phyloP scores from a whole-genome alignment of 306 rosid genomes.

The Astragalus glycyphyllos region DNA sequence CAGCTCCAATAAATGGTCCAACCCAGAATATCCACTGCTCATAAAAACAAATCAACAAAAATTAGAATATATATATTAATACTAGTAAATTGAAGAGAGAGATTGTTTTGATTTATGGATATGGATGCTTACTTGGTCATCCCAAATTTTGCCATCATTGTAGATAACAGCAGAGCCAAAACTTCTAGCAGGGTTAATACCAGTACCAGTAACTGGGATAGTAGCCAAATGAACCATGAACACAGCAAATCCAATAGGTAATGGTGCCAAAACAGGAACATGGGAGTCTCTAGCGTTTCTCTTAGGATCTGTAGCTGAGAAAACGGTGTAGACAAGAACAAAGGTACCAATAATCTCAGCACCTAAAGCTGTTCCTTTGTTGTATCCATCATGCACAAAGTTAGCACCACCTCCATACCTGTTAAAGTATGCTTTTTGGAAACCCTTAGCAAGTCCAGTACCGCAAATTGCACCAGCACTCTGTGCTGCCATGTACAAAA shows the following conservation, averaged over 20 bases:
- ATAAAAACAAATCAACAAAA: slow-evolving; percentile 2
- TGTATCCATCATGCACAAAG: slow-evolving; percentile 56
- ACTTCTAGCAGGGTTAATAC: slow-evolving; percentile 98
- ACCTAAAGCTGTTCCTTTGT: slow-evolving; percentile 80
- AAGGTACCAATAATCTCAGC: slow-evolving; percentile 97
- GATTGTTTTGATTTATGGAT: too few relatives aligned
- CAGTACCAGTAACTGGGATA: slow-evolving; percentile 90
- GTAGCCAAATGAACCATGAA: slow-evolving; percentile 99
- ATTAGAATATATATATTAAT: too few relatives aligned
- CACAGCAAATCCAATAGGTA: slow-evolving; percentile 94
- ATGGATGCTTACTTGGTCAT: slow-evolving; percentile 66
- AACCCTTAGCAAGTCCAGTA: slow-evolving; percentile 78
- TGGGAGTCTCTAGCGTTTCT: slow-evolving; percentile 92
- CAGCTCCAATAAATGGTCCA: slow-evolving; percentile 89
- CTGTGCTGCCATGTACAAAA: slow-evolving; percentile 84
- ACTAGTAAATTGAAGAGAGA: neutral
- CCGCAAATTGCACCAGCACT: slow-evolving; percentile 80
- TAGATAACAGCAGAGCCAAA: slow-evolving; percentile 90
- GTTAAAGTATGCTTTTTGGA: slow-evolving; percentile 64
- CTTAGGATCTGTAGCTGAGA: slow-evolving; percentile 96
- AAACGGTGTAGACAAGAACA: slow-evolving; percentile 96
- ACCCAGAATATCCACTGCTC: slow-evolving; percentile 98
- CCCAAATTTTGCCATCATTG: slow-evolving; percentile 73
- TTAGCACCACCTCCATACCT: slow-evolving; percentile 87
- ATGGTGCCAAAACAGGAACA: slow-evolving; percentile 94